Evolutionary conservation across 768 basidiomycete species (phyloP).

Genomic region (Pisolithus albus): DNA sequence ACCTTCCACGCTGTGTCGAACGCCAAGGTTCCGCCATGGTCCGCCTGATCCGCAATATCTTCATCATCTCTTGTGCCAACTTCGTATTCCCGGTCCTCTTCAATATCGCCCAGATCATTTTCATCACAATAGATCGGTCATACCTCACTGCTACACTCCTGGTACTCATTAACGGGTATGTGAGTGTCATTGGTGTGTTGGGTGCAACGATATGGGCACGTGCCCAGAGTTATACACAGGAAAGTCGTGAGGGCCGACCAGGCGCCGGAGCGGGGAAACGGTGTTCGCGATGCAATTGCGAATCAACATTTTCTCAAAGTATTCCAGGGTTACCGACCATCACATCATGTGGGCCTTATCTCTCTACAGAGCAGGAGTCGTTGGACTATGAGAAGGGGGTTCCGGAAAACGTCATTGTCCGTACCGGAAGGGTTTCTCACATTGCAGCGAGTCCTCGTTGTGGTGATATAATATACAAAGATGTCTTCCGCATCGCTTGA

Average conservation of each 20-base stretch:
- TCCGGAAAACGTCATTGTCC: too few relatives aligned
- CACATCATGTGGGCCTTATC: too few relatives aligned
- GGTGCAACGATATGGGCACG: conserved; percentile 32
- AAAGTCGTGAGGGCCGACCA: neutral
- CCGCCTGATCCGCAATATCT: conserved; percentile 25
- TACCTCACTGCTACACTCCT: conserved; percentile 1
- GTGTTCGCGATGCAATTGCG: too few relatives aligned
- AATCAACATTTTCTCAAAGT: too few relatives aligned
- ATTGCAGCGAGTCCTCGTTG: too few relatives aligned
- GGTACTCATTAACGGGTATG: conserved; percentile 20
- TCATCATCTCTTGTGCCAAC: conserved; percentile 31
- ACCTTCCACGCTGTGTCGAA: neutral
- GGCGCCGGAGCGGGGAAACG: too few relatives aligned
- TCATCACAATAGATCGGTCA: neutral
- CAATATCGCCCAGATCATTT: conserved; percentile 26
- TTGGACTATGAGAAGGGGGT: too few relatives aligned
- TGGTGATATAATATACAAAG: too few relatives aligned
- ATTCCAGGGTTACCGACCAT: too few relatives aligned
- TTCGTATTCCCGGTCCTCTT: conserved; percentile 35
- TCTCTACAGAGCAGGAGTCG: too few relatives aligned
- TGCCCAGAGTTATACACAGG: neutral
- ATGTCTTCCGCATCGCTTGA: too few relatives aligned
- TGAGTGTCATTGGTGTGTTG: conserved; percentile 32
- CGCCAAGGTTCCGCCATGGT: neutral
- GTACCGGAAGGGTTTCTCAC: too few relatives aligned